These are phyloP conservation scores for Saussurea involucrata DNA, from an alignment of 129 eudicot species.

Conservation along the genomic window DNA sequence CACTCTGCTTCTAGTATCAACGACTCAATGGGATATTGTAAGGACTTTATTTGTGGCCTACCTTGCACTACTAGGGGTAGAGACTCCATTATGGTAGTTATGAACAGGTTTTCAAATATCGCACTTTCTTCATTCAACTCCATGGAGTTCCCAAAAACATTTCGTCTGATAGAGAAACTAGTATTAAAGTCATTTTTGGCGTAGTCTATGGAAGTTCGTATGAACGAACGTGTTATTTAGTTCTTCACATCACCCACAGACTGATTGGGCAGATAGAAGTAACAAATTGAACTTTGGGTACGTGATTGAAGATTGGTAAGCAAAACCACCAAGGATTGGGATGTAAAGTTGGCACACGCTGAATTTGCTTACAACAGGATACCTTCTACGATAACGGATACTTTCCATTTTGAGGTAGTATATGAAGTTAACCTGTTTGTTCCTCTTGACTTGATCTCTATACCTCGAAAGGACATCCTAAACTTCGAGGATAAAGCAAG, in stretches of 20 bases:
- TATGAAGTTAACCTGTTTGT: not conserved
- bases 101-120: too few species aligned
- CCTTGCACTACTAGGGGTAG: too few species aligned
- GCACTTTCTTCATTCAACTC: not conserved
- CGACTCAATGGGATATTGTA: too few species aligned
- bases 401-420: slow-evolving; percentile 14
- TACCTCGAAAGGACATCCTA: not conserved
- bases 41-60: too few species aligned
- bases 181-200: not conserved
- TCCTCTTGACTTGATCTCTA: not conserved
- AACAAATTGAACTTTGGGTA: not conserved
- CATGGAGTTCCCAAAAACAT: not conserved
- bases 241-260: not conserved
- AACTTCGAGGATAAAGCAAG: not conserved
- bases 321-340: not conserved
- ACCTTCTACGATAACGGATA: not conserved
- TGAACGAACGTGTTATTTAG: not conserved
- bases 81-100: too few species aligned
- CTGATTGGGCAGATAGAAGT: too few species aligned
- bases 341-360: not conserved
- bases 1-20: too few species aligned
- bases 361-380: not conserved
- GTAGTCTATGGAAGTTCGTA: not conserved
- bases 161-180: not conserved
- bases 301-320: not conserved